Conservation (phyloP, 805 yeast species). For the Yarrowia osloensis region DNA sequence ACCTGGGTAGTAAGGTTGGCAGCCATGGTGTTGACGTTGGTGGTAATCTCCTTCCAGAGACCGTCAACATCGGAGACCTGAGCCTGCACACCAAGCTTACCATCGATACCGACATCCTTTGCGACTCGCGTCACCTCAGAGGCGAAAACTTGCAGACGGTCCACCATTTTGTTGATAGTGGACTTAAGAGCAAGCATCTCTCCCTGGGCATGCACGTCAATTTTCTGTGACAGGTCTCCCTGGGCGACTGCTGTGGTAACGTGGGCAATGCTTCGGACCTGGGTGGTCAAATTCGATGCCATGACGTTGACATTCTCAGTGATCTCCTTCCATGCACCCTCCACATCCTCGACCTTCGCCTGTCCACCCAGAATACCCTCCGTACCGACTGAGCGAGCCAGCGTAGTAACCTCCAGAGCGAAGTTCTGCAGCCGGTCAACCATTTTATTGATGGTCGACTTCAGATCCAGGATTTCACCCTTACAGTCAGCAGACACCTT, state of each 20-base stretch:
- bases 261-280: conserved; percentile 84
- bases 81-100: conserved; percentile 89
- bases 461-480: conserved; percentile 76
- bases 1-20: conserved; percentile 90
- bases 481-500: conserved; percentile 86
- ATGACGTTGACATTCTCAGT: conserved; percentile 84
- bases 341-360: conserved; percentile 75
- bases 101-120: conserved; percentile 89
- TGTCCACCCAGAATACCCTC: conserved; percentile 89
- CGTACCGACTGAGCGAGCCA: conserved; percentile 86
- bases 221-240: conserved; percentile 83
- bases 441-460: conserved; percentile 84
- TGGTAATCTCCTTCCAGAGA: conserved; percentile 86
- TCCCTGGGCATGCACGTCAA: conserved; percentile 87
- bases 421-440: conserved; percentile 80
- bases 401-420: conserved; percentile 82
- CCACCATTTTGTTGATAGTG: conserved; percentile 92
- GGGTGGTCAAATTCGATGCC: conserved; percentile 85
- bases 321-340: conserved; percentile 84
- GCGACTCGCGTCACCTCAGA: conserved; percentile 89
- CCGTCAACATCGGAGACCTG: conserved; percentile 91
- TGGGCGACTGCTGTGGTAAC: conserved; percentile 92
- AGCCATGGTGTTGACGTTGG: conserved; percentile 92
- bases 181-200: conserved; percentile 82
- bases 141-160: conserved; percentile 82